Evolutionary conservation across 768 basidiomycete species (phyloP), one percentile per base, ranked within the genome.

Genomic region (Hemileccinum rubropunctum): DNA sequence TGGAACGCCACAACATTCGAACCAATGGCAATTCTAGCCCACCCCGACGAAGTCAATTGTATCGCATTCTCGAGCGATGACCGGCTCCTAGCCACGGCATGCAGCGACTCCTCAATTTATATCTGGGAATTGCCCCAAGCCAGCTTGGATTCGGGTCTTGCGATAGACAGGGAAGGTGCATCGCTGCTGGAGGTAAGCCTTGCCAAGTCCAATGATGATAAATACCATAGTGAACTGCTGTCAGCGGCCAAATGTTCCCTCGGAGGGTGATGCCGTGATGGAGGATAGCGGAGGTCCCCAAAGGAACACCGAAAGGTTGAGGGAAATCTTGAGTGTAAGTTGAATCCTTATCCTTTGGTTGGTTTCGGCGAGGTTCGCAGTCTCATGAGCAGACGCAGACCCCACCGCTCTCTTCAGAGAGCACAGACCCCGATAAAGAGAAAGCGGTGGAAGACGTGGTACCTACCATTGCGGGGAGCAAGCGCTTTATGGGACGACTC

Each of bases 91-190:
- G 66, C 68, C 17, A 68, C 66, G 7, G 65, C 62, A 20, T 66
- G 67, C 38, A 65, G 58, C 39, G 65, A 66, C 42, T 58, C 65
- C 36, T 30, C 43, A 13, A 32, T 70, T 36, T 65, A 68, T 42
- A 38, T 68, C 17, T 68, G 68, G 66, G 69, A 68, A 43, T 12
- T 58, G 21, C 63, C 63, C 10, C 61, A 63, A 42, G 48, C 63
- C 17, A 63, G 61, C 50, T 38, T 64, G 56, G 63, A 64, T 43
- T 66, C 64, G 43, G 63, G 63, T 41, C 53, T 66, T 9, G 63
- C 38, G 49, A 65, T 64, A 27, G 62, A 65, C 32, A 52, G 40
- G 44, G 62, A 64, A 32, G 60, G 58, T 28, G 48, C 41, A 46
- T 63, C 61, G 30, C 39, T 64, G 4, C 63, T 64, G 18, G 55